These are phyloP conservation scores for Termitomyces sp. DNA, from an alignment of 768 basidiomycete species.

Conservation along the genomic window DNA sequence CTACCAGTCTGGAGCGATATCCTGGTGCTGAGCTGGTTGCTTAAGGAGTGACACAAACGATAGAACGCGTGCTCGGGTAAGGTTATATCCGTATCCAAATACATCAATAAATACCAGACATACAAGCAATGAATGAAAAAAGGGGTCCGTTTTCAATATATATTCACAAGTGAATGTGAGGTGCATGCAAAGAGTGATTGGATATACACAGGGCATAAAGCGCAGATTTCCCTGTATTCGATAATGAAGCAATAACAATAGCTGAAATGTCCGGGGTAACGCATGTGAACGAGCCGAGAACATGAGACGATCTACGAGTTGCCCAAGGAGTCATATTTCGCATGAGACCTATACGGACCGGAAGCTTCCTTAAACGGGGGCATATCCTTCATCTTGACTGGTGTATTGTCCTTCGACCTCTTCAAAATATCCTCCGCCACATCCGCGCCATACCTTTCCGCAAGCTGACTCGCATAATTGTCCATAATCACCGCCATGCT, in stretches of 20 bases:
- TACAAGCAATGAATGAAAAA: not conserved
- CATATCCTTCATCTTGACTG: constrained; percentile 20
- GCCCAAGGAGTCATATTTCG: constrained; percentile 20
- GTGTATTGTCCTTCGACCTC: constrained; percentile 43
- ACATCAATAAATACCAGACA: not conserved
- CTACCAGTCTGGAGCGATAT: too few relatives aligned
- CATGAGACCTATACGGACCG: constrained; percentile 5
- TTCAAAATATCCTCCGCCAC: constrained; percentile 49
- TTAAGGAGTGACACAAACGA: too few relatives aligned
- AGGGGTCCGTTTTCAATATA: not conserved
- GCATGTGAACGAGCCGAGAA: too few relatives aligned
- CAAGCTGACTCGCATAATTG: constrained; percentile 68
- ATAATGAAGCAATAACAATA: not conserved
- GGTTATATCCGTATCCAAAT: not conserved
- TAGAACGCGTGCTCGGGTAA: too few relatives aligned
- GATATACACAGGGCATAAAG: too few relatives aligned
- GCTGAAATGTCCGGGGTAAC: not conserved
- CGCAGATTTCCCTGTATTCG: not conserved
- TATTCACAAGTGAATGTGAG: not conserved
- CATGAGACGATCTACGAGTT: not conserved
- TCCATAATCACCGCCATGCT: constrained; percentile 83
- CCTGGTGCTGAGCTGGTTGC: too few relatives aligned
- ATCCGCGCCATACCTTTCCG: constrained; percentile 58
- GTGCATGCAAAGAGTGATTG: not conserved
- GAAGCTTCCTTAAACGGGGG: constrained; percentile 12